A percentile compares a stretch with the other conserved stretches of the same genome.
These are phyloP conservation scores for Podospora tetraspora DNA, from an alignment of 495 filamentous ascomycete genomes.

Conservation along the genomic window DNA sequence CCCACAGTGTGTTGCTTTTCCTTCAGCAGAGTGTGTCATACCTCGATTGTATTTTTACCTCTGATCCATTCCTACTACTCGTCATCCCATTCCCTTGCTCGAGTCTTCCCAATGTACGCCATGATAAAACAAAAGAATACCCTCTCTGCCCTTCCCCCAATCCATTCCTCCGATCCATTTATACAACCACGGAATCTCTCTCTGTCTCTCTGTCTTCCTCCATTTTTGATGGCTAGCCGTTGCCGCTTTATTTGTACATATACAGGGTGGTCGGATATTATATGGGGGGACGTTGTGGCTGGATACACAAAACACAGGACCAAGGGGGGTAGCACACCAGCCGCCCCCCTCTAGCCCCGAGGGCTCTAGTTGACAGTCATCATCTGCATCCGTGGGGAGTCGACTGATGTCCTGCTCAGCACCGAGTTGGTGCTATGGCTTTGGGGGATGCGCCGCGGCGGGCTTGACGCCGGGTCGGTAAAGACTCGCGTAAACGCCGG, in stretches of 20 bases:
- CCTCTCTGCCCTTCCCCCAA: not conserved
- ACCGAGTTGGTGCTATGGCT: constrained; percentile 49
- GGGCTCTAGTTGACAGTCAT: constrained; percentile 56
- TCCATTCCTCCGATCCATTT: not conserved
- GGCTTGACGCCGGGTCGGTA: constrained; percentile 46
- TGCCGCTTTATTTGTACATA: constrained; percentile 21
- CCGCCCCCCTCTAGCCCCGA: not conserved
- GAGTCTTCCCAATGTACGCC: not conserved
- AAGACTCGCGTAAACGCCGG: constrained; percentile 61
- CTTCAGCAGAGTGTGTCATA: not conserved
- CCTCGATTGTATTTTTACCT: not conserved
- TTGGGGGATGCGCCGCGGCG: constrained; percentile 42
- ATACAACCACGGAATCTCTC: constrained; percentile 4
- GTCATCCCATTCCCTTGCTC: not conserved
- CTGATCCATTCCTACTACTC: not conserved
- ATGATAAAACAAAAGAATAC: not conserved
- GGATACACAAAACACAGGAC: not conserved
- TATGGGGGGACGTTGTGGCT: constrained; percentile 3
- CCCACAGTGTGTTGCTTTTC: not conserved
- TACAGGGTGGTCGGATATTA: constrained; percentile 17
- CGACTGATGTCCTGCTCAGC: constrained; percentile 43
- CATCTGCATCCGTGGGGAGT: constrained; percentile 58
- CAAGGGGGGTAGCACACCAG: not conserved
- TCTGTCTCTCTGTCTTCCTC: not conserved
- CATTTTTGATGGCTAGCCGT: not conserved